Evolutionary conservation across 2,329 filamentous ascomycete species (phyloP), one percentile per base, ranked within the genome.

Genomic region (Phialophora verrucosa): DNA sequence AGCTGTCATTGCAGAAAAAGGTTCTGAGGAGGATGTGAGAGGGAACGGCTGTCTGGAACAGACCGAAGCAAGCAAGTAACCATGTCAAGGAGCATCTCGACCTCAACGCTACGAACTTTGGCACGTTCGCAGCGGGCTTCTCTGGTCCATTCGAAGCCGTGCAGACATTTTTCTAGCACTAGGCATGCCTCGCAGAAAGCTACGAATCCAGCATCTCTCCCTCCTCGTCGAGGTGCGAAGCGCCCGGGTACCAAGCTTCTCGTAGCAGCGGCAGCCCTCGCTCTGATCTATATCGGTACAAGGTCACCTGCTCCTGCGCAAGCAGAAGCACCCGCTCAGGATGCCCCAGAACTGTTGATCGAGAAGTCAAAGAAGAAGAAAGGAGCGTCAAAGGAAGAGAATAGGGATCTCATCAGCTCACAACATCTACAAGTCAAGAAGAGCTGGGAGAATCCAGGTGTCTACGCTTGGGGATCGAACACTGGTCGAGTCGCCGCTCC

Each of bases 391-490:
- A 87, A 87, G 70, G 91, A 93, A 76, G 89, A 92, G 70, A 89
- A 89, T 69, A 81, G 91, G 64, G 90, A 93, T 63, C 79, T 91
- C 64, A 87, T 96, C 72, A 94, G 91, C 75, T 91, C 91, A 11
- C 92, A 96, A 76, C 92, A 96, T 79, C 80, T 92, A 5, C 94
- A 97, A 80, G 91, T 97, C 65, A 92, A 91, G 80, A 88, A 87
- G 75, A 96, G 91, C 78, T 85, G 87, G 83, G 87, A 88, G 78
- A 89, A 91, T 67, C 94, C 95, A 0, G 95, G 93, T 1, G 90
- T 98, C 0, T 98, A 96, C 78, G 88, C 90, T 4, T 99, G 95
- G 94, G 95, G 95, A 0, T 92, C 90, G 20, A 99, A 99, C 74
- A 82, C 83, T 17, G 92, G 93, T 67, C 86, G 86, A 72, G 93